These are phyloP conservation scores for Sparassis latifolia DNA, from an alignment of 1,284 basidiomycete genomes.

Conservation along the genomic window DNA sequence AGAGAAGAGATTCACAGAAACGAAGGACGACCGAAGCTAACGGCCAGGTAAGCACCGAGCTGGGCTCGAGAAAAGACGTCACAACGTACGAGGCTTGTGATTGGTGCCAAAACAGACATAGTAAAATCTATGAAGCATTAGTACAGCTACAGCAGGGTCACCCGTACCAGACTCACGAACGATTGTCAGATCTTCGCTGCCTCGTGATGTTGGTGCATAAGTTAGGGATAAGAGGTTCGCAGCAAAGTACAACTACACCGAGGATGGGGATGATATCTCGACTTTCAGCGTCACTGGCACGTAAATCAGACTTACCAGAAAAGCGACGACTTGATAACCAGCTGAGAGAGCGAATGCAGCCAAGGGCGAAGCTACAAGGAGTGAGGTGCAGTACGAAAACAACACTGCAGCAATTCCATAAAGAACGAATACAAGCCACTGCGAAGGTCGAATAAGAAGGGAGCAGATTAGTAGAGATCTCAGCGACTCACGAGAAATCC, in stretches of 20 bases:
- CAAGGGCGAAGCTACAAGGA: conserved; percentile 60
- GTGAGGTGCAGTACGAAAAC: conserved; percentile 62
- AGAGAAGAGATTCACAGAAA: conserved; percentile 74
- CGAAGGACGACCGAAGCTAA: conserved; percentile 56
- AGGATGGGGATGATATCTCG: no score
- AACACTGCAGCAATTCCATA: conserved; percentile 67
- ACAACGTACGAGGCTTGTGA: conserved; percentile 58
- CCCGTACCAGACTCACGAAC: conserved; percentile 36
- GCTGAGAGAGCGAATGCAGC: conserved; percentile 70
- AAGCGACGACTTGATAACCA: conserved; percentile 72
- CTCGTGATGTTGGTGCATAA: conserved; percentile 56
- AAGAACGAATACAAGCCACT: conserved; percentile 69
- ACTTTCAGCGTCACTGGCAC: background rate
- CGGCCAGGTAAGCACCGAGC: no score
- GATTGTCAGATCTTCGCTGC: conserved; percentile 48
- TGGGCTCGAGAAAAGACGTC: background rate
- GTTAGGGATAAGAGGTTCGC: conserved; percentile 66
- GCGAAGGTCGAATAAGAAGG: background rate
- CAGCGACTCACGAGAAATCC: conserved; percentile 51
- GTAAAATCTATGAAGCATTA: conserved; percentile 45
- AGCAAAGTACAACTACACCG: conserved; percentile 50
- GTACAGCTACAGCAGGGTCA: background rate
- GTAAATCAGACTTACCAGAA: conserved; percentile 40
- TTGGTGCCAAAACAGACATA: conserved; percentile 58
- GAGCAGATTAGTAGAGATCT: background rate